phyloP scores from a whole-genome alignment of 139 green algal genomes.

The Spirogloea muscicola region DNA sequence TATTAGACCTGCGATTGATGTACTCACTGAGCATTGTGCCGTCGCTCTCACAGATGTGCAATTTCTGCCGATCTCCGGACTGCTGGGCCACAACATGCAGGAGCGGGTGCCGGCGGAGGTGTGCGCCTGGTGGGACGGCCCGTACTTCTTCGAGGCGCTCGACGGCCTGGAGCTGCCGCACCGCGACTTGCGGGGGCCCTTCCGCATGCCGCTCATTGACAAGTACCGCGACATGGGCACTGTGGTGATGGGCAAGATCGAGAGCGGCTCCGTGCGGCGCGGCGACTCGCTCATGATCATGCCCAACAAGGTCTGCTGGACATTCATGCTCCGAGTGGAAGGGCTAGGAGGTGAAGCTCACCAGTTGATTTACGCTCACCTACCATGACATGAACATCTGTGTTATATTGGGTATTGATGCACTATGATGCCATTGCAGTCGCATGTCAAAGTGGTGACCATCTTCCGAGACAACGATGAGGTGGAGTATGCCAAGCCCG shows the following conservation, averaged over 20 bases:
- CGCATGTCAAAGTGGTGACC: conserved; percentile 75
- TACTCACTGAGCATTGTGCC: too few species aligned
- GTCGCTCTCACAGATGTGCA: conserved; percentile 65
- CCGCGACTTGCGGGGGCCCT: conserved; percentile 43
- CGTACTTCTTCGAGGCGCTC: conserved; percentile 85
- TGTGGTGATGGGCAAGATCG: conserved; percentile 96
- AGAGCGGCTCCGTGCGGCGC: conserved; percentile 79
- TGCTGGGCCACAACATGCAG: conserved; percentile 88
- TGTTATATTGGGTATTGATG: too few species aligned
- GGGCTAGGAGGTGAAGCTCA: too few species aligned
- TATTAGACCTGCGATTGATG: too few species aligned
- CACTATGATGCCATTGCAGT: too few species aligned
- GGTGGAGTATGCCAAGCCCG: conserved; percentile 60
- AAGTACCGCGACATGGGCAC: conserved; percentile 95
- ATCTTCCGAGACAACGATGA: conserved; percentile 91
- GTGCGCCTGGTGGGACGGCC: conserved; percentile 82
- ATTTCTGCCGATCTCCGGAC: conserved; percentile 89
- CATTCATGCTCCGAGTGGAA: too few species aligned
- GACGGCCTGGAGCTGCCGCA: conserved; percentile 71
- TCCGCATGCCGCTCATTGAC: conserved; percentile 91
- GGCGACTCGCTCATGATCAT: conserved; percentile 82
- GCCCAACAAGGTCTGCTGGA: conserved; percentile 82
- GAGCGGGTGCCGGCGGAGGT: conserved; percentile 49
- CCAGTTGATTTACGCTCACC: too few species aligned
- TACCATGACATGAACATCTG: too few species aligned